Base-by-base conservation (phyloP, 164 flowering plant genomes). In the Tetracentron sinense region DNA sequence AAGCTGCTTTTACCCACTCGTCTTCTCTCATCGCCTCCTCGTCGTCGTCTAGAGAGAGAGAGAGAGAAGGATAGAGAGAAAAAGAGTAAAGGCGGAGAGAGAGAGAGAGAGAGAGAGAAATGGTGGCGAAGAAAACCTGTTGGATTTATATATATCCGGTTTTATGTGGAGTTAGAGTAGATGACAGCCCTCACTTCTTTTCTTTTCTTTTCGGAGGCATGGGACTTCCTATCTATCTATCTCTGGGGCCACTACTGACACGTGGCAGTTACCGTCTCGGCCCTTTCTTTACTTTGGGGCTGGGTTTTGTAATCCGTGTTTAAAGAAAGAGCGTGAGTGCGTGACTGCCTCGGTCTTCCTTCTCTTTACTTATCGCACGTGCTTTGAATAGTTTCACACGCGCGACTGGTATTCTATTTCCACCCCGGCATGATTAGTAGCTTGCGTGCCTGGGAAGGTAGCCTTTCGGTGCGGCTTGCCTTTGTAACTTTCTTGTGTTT, bases 1-100 rank as follows among this genome's bases (percentile, higher is more conserved):
- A 68, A 29, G 86, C 91, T 20, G 79, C 74, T 46, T 58, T 49
- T n/a, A 77, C 46, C 87, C 84, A 81, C 58, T 72, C 81, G 65
- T 81, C 84, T 38, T 74, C 69, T 63, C 5, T 61, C 69, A 53
- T 50, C n/a, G n/a, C n/a, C n/a, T n/a, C n/a, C 65, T 48, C 58
- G 19, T 21, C 55, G 8, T 12, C 57, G 19, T 16, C 42, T 21
- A 20, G 27, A 29, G 33, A 22, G 15, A 23, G 30, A 30, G 38
- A 15, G 25, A 20, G 42, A 22, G 28, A 21, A 4, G 7, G 48
- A n/a, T n/a, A 42, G 30, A 38, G 26, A 56, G 30, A 56, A 20
- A 64, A 58, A 21, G 47, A 48, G 26, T 4, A 42, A 35, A 47
- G 48, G 14, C 7, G 17, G 54, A 27, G 73, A 52, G 53, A 49